Percentiles rank a stretch among this genome's conserved stretches.
Conservation (phyloP, 2,329 filamentous ascomycete species). For the Pseudogymnoascus sp. region DNA sequence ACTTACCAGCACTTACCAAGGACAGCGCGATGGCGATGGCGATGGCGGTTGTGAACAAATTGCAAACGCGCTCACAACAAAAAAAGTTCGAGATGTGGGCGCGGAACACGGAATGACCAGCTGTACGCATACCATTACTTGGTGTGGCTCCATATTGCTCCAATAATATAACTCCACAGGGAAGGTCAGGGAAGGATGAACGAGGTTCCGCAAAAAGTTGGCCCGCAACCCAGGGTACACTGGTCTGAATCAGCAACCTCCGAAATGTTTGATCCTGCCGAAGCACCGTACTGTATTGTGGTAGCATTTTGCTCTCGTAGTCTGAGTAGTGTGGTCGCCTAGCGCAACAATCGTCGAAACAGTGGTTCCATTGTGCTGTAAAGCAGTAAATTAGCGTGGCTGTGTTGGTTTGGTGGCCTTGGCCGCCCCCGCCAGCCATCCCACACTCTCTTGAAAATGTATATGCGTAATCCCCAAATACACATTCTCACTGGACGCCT, state of each 20-base stretch:
- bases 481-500: conserved; percentile 7
- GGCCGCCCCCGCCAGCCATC: not conserved
- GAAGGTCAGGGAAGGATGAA: not conserved
- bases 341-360: conserved; percentile 7
- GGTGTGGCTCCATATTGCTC: not conserved
- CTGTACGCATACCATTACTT: not conserved
- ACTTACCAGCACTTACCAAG: not conserved
- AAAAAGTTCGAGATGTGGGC: not conserved
- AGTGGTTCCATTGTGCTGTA: conserved; percentile 6
- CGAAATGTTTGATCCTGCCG: conserved; percentile 8
- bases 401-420: conserved; percentile 6
- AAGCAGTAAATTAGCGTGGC: conserved; percentile 7
- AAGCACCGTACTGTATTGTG: not conserved
- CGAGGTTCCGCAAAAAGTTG: conserved; percentile 7
- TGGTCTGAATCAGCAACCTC: conserved; percentile 8
- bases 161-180: conserved; percentile 3
- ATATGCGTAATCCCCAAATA: conserved; percentile 3
- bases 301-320: not conserved
- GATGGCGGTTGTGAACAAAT: conserved; percentile 2
- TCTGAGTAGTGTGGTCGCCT: not conserved
- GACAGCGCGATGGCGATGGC: not conserved
- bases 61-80: conserved; percentile 1
- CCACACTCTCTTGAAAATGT: conserved; percentile 6
- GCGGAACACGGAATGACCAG: conserved; percentile 1
- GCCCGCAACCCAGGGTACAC: conserved; percentile 7